Percentiles rank a stretch among this genome's conserved stretches.
phyloP scores from a whole-genome alignment of 2,329 filamentous ascomycete genomes.

The Xylaria sp. region DNA sequence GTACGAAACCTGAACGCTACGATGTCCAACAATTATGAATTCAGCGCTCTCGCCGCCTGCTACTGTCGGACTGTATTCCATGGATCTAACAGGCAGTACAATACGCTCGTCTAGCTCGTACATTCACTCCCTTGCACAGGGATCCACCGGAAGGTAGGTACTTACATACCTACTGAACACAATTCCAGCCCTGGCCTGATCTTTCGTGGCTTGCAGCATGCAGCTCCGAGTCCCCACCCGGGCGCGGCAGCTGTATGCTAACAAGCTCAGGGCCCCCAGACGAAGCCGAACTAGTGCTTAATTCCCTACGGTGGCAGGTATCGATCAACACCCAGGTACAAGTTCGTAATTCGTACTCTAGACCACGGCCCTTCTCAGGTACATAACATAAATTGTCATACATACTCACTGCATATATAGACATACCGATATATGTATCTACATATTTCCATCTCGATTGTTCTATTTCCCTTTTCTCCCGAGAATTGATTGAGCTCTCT shows the following conservation, averaged over 20 bases:
- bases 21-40: too few species aligned
- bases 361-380: not conserved
- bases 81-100: conserved; percentile 25
- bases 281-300: conserved; percentile 20
- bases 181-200: conserved; percentile 34
- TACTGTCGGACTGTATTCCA: not conserved
- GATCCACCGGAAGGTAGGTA: not conserved
- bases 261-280: conserved; percentile 40
- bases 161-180: conserved; percentile 10
- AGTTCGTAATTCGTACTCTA: conserved; percentile 22
- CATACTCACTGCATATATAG: conserved; percentile 4
- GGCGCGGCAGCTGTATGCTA: conserved; percentile 46
- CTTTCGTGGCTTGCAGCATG: conserved; percentile 38
- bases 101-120: not conserved
- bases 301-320: conserved; percentile 30
- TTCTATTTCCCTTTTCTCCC: conserved; percentile 39
- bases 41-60: too few species aligned
- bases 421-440: conserved; percentile 25
- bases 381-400: conserved; percentile 12
- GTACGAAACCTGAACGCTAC: not conserved
- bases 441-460: conserved; percentile 35
- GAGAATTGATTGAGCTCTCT: conserved; percentile 42
- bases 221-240: conserved; percentile 35
- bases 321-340: conserved; percentile 26
- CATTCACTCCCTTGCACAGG: not conserved